These are phyloP conservation scores for Triticum dicoccoides DNA, from an alignment of 176 grass and related monocot species.

Conservation along the genomic window DNA sequence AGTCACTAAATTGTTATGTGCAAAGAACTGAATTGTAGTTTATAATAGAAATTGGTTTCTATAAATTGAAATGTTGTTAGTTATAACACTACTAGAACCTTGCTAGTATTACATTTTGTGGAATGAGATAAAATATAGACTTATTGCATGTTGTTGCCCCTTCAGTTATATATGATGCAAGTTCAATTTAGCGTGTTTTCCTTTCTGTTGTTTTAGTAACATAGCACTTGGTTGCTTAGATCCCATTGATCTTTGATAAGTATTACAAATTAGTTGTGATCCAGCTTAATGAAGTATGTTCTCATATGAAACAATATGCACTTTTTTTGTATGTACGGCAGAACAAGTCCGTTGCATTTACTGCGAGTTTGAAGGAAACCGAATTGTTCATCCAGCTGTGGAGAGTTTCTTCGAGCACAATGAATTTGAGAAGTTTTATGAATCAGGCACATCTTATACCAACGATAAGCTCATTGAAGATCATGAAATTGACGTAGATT, in stretches of 20 bases:
- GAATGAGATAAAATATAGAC: not conserved
- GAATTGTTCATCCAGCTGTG: not conserved
- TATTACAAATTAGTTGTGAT: not conserved
- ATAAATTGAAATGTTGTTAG: not conserved
- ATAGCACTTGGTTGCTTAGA: not conserved
- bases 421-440: not conserved
- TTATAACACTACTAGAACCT: not conserved
- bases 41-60: not conserved
- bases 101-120: not conserved
- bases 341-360: conserved; percentile 7
- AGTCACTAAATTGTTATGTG: too few relatives aligned
- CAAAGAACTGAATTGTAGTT: not conserved
- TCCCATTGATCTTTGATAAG: not conserved
- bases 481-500: not conserved
- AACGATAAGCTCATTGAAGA: not conserved
- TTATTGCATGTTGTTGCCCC: not conserved
- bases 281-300: not conserved
- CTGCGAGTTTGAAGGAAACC: not conserved
- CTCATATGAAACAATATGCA: not conserved
- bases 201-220: not conserved
- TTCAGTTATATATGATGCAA: not conserved
- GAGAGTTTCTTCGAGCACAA: not conserved
- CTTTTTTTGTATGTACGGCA: not conserved
- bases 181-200: not conserved
- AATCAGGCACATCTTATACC: not conserved